Evolutionary conservation across 345 rosid species (phyloP).

Genomic region (Noccaea bulbosa): DNA sequence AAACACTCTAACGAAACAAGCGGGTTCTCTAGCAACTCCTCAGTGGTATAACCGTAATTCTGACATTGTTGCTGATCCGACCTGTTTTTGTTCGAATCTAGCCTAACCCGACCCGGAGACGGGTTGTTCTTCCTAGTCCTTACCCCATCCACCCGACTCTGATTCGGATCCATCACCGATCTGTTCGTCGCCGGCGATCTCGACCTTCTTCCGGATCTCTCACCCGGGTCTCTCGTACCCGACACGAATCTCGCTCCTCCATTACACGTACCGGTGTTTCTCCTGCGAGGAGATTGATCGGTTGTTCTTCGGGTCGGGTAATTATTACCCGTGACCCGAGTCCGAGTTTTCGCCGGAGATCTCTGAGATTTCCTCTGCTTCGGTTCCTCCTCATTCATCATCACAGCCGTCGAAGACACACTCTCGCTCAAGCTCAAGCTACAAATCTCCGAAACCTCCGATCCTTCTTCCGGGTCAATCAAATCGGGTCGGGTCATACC

Average conservation of each 20-base stretch:
- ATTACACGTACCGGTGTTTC: slow-evolving; percentile 38
- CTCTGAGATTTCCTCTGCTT: slow-evolving; percentile 47
- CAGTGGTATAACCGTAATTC: slow-evolving; percentile 33
- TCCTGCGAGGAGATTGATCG: slow-evolving; percentile 59
- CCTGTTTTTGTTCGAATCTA: slow-evolving; percentile 42
- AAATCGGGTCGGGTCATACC: slow-evolving; percentile 17
- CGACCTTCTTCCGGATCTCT: slow-evolving; percentile 68
- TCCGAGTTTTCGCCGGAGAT: slow-evolving; percentile 64
- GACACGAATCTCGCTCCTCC: slow-evolving; percentile 44
- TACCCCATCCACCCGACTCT: slow-evolving; percentile 55
- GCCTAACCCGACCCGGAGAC: slow-evolving; percentile 67
- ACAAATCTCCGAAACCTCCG: slow-evolving; percentile 69
- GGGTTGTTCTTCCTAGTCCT: slow-evolving; percentile 51
- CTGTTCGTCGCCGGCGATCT: slow-evolving; percentile 70
- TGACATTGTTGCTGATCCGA: slow-evolving; percentile 26
- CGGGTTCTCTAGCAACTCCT: slow-evolving; percentile 77
- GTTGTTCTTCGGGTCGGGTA: slow-evolving; percentile 52
- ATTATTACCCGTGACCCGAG: slow-evolving; percentile 47
- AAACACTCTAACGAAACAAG: slow-evolving; percentile 88
- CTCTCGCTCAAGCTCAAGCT: slow-evolving; percentile 72
- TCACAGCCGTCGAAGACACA: slow-evolving; percentile 57
- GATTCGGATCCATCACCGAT: slow-evolving; percentile 49
- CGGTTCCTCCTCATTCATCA: slow-evolving; percentile 49
- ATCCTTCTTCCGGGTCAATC: slow-evolving; percentile 46
- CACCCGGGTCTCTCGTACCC: slow-evolving; percentile 58